Evolutionary conservation across 768 basidiomycete species (phyloP), one percentile per base, ranked within the genome.

Genomic region (Termitomyces eurrhizus): DNA sequence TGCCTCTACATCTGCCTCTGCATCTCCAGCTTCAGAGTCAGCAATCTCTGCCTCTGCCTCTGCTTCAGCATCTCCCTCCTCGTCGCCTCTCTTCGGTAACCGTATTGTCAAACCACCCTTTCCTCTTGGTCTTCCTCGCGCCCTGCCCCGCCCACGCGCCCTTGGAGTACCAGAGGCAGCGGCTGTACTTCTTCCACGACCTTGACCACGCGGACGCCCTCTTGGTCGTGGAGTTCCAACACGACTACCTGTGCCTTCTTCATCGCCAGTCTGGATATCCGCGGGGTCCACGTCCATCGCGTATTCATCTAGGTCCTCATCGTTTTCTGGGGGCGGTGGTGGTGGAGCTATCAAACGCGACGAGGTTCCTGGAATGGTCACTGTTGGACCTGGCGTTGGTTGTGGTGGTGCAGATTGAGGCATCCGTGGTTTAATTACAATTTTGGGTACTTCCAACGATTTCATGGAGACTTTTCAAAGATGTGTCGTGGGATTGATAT

Each of bases 361-460:
- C 29, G 66, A 69, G 18, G 70, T 71, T n/a, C 62, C 66, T 56
- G 70, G 67, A 60, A 65, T 62, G 14, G 61, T 62, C 4, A 65
- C 52, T 13, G 59, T 65, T 2, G 64, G 64, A 5, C 13, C 62
- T 59, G 53, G 42, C 18, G 42, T n/a, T n/a, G 18, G 65, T 56
- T 48, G 68, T 60, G 52, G 68, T 67, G 49, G 69, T 57, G 33
- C 61, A 56, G 73, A 62, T 45, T 74, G 64, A 12, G 69, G 59
- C 37, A 65, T 57, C 48, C 79, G 74, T 24, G 80, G 75, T 66
- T 78, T 81, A 56, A 83, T 81, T 55, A 83, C 74, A 60, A 83
- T 83, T 74, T 81, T 83, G 39, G 78, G 64, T n/a, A 65, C 35
- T 26, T 57, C 56, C 14, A 62, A 49, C 49, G 57, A 59, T 57